These are phyloP conservation scores for Suillus alpinus DNA, from an alignment of 768 basidiomycete species.

Conservation along the genomic window DNA sequence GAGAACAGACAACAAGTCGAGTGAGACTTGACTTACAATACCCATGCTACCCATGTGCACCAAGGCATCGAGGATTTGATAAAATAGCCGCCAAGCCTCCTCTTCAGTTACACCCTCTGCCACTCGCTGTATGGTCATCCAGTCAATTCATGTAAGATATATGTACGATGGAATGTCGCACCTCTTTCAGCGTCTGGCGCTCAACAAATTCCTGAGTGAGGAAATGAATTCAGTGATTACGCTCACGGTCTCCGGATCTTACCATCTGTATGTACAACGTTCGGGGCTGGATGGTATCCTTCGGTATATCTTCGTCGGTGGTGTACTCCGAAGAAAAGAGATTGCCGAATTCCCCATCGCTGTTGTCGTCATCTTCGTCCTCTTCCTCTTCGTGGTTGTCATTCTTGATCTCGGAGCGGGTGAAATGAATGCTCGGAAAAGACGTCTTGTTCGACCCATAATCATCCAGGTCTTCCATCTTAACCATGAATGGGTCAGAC, in stretches of 20 bases:
- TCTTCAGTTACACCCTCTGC: slow-evolving; percentile 80
- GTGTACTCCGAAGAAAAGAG: slow-evolving; percentile 32
- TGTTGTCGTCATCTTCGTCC: slow-evolving; percentile 34
- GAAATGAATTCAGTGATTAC: neutral
- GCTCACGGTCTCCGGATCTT: slow-evolving; percentile 6
- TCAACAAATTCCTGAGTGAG: slow-evolving; percentile 77
- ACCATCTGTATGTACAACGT: slow-evolving; percentile 97
- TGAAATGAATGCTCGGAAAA: slow-evolving; percentile 88
- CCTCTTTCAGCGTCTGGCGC: slow-evolving; percentile 87
- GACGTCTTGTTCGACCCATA: slow-evolving; percentile 53
- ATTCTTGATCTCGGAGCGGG: slow-evolving; percentile 39
- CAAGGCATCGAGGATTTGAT: slow-evolving; percentile 86
- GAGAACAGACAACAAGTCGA: slow-evolving; percentile 1
- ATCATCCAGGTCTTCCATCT: slow-evolving; percentile 62
- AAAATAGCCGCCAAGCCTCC: slow-evolving; percentile 87
- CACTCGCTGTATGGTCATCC: slow-evolving; percentile 50
- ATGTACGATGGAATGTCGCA: slow-evolving; percentile 20
- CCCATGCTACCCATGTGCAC: slow-evolving; percentile 85
- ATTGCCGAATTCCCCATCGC: slow-evolving; percentile 36
- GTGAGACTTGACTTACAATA: slow-evolving; percentile 57
- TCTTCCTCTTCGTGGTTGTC: slow-evolving; percentile 43
- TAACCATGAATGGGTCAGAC: slow-evolving; percentile 61
- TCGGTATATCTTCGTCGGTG: slow-evolving; percentile 32
- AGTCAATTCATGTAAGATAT: neutral
- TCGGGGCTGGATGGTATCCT: slow-evolving; percentile 35